These are phyloP conservation scores for Albatrellus ellisii DNA, from an alignment of 768 basidiomycete species.

Conservation along the genomic window DNA sequence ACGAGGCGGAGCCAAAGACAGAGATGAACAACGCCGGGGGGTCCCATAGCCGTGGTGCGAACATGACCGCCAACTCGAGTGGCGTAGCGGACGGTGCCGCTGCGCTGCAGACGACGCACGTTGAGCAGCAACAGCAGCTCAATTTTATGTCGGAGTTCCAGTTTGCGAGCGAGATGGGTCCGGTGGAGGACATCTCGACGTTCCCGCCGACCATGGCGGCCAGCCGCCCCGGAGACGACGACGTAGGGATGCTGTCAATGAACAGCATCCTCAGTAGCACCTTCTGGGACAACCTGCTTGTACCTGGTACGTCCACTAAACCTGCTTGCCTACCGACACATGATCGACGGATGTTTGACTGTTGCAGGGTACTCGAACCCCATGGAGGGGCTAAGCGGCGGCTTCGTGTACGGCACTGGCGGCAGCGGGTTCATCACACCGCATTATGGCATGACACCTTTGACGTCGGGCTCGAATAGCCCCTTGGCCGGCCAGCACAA, in stretches of 20 bases:
- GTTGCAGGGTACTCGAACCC: slow-evolving; percentile 65
- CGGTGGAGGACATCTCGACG: slow-evolving; percentile 66
- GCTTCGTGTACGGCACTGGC: slow-evolving; percentile 75
- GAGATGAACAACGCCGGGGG: slow-evolving; percentile 2
- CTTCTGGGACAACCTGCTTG: slow-evolving; percentile 83
- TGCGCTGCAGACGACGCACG: neutral
- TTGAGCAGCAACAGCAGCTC: neutral
- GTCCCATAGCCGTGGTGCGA: neutral
- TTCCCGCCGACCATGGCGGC: slow-evolving; percentile 84
- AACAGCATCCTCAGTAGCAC: slow-evolving; percentile 67
- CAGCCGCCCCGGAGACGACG: slow-evolving; percentile 26
- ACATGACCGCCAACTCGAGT: neutral
- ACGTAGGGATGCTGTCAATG: slow-evolving; percentile 51
- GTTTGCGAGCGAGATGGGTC: slow-evolving; percentile 76
- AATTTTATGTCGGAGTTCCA: slow-evolving; percentile 41
- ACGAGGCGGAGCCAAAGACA: slow-evolving; percentile 5
- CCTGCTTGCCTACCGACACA: too few relatives aligned
- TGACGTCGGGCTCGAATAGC: slow-evolving; percentile 41
- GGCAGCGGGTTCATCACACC: slow-evolving; percentile 80
- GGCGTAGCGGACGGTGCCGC: neutral
- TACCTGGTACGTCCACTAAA: slow-evolving; percentile 66
- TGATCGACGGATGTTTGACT: too few relatives aligned
- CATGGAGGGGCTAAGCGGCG: slow-evolving; percentile 73
- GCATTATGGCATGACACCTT: slow-evolving; percentile 43
- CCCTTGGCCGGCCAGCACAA: slow-evolving; percentile 19